Conservation (phyloP, 2,329 filamentous ascomycete species). For the Westerdykella ornata region DNA sequence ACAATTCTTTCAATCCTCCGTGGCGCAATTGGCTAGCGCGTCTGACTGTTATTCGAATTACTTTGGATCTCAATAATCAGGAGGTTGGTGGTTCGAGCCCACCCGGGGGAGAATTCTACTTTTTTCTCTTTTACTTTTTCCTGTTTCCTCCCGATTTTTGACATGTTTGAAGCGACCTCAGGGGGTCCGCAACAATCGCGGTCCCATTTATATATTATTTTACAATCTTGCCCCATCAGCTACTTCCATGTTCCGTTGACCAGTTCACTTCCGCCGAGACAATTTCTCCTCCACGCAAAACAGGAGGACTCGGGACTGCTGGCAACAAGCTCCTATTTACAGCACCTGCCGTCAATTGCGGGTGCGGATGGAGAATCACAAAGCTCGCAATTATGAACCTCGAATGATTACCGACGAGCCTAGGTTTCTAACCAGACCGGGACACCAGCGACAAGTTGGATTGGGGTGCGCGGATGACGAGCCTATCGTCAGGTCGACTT, state of each 20-base stretch:
- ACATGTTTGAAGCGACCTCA: no score
- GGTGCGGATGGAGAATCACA: no score
- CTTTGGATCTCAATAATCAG: background rate
- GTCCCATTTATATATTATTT: no score
- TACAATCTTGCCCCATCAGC: no score
- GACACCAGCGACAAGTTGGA: constrained; percentile 17
- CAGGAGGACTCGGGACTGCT: no score
- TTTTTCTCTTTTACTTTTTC: background rate
- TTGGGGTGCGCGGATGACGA: constrained; percentile 16
- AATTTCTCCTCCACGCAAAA: background rate
- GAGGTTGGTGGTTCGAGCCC: background rate
- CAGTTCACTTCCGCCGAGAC: background rate
- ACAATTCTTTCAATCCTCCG: constrained; percentile 24
- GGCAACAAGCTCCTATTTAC: background rate
- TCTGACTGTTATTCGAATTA: constrained; percentile 48
- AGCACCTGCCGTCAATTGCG: no score
- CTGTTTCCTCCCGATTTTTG: no score
- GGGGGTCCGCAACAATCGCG: no score
- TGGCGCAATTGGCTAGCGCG: constrained; percentile 52
- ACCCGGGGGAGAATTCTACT: background rate
- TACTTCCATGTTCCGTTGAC: no score
- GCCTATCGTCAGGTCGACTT: constrained; percentile 9
- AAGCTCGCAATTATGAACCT: background rate
- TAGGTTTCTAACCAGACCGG: constrained; percentile 4
- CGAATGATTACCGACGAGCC: constrained; percentile 6